phyloP scores from a whole-genome alignment of 2,329 filamentous ascomycete species.

The Aspergillus candidus region DNA sequence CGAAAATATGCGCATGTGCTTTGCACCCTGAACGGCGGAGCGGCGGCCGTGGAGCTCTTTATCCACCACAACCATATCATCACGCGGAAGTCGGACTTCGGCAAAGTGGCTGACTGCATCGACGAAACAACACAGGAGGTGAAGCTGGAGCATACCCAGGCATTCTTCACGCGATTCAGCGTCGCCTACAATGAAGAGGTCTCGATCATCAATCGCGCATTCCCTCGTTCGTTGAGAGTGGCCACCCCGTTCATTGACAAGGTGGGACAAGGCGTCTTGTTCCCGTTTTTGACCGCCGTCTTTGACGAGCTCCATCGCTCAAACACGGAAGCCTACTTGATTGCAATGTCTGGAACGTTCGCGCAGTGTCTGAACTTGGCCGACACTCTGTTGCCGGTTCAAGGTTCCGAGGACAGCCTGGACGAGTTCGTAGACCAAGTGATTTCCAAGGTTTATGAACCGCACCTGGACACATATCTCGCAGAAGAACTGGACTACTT shows the following conservation, averaged over 20 bases:
- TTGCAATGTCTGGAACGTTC: conserved; percentile 80
- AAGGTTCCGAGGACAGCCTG: conserved; percentile 53
- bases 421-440: conserved; percentile 60
- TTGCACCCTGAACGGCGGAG: conserved; percentile 72
- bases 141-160: conserved; percentile 70
- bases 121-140: conserved; percentile 62
- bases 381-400: conserved; percentile 62
- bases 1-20: conserved; percentile 81
- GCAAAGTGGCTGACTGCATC: conserved; percentile 75
- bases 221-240: conserved; percentile 63
- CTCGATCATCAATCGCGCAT: conserved; percentile 72
- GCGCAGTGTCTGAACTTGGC: conserved; percentile 77
- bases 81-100: conserved; percentile 62
- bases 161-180: conserved; percentile 72
- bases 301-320: conserved; percentile 81
- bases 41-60: conserved; percentile 73
- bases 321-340: conserved; percentile 71
- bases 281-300: conserved; percentile 76
- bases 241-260: conserved; percentile 76
- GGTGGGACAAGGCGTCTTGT: conserved; percentile 71
- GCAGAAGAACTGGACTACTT: conserved; percentile 88
- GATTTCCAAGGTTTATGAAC: conserved; percentile 72
- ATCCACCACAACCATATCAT: conserved; percentile 85
- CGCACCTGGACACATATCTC: conserved; percentile 87
- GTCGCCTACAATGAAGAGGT: conserved; percentile 77